Percentiles rank a stretch among this genome's conserved stretches.
These are phyloP conservation scores for Tolypocladium tropicale DNA, from an alignment of 2,329 filamentous ascomycete genomes.

Conservation along the genomic window DNA sequence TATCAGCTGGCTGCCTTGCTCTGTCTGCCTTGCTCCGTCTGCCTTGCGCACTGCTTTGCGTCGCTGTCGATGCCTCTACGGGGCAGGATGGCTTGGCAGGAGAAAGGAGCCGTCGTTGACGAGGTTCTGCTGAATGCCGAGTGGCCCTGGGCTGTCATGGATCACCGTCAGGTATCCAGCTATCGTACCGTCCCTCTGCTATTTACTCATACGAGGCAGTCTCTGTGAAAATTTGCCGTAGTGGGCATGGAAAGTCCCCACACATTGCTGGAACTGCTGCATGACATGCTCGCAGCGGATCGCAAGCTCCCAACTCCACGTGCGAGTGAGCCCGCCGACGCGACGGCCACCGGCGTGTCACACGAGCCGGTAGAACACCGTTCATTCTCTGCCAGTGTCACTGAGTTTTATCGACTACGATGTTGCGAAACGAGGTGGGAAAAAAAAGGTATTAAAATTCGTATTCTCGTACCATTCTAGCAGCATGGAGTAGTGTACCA, in stretches of 20 bases:
- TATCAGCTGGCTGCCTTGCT: not conserved
- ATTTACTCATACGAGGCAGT: not conserved
- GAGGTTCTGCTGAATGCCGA: not conserved
- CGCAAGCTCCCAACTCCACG: not conserved
- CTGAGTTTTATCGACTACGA: too few species aligned
- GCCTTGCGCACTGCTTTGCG: not conserved
- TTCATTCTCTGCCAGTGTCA: too few species aligned
- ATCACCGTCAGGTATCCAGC: too few species aligned
- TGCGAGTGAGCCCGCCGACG: not conserved
- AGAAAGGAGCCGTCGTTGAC: not conserved
- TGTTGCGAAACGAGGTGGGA: not conserved
- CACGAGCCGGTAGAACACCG: not conserved
- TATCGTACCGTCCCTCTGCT: not conserved
- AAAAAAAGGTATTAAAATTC: not conserved
- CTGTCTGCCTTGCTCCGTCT: not conserved
- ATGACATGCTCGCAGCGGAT: not conserved
- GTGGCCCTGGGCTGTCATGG: not conserved
- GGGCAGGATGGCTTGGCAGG: not conserved
- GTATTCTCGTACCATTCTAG: not conserved
- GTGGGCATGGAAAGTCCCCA: not conserved
- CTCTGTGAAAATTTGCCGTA: too few species aligned
- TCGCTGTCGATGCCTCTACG: not conserved
- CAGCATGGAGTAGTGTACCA: not conserved
- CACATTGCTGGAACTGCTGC: not conserved
- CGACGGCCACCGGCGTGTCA: not conserved